Percentiles rank a stretch among this genome's conserved stretches.
phyloP scores from a whole-genome alignment of 129 eudicot species.

The Tagetes patula region DNA sequence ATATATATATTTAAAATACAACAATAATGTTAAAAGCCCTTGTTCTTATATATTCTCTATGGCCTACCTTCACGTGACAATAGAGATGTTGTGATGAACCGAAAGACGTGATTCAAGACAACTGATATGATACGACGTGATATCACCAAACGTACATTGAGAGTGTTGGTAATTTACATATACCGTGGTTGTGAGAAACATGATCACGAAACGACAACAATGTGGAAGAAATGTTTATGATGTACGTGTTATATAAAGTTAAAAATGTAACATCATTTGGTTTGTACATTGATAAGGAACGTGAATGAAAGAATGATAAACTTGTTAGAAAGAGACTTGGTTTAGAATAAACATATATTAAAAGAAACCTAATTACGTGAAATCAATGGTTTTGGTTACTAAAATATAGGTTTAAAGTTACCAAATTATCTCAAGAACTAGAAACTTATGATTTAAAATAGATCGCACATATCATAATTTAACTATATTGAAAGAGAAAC shows the following conservation, averaged over 20 bases:
- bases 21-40: not conserved
- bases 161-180: not conserved
- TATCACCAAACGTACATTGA: not conserved
- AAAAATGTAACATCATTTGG: too few relatives aligned
- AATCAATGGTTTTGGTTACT: too few relatives aligned
- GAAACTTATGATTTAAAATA: too few relatives aligned
- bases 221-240: not conserved
- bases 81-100: not conserved
- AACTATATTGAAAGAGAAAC: too few relatives aligned
- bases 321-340: too few relatives aligned
- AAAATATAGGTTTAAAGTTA: too few relatives aligned
- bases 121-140: not conserved
- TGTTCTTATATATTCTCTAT: not conserved
- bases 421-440: too few relatives aligned
- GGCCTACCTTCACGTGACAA: slow-evolving; percentile 4
- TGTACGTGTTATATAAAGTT: not conserved
- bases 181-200: not conserved
- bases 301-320: too few relatives aligned
- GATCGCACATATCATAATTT: too few relatives aligned
- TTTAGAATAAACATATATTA: too few relatives aligned
- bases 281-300: too few relatives aligned
- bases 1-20: not conserved
- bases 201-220: not conserved
- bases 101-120: not conserved
- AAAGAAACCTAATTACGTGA: too few relatives aligned